Percentiles rank a stretch among this genome's conserved stretches.
These are phyloP conservation scores for Tulasnella sp. DNA, from an alignment of 768 basidiomycete species.

Conservation along the genomic window DNA sequence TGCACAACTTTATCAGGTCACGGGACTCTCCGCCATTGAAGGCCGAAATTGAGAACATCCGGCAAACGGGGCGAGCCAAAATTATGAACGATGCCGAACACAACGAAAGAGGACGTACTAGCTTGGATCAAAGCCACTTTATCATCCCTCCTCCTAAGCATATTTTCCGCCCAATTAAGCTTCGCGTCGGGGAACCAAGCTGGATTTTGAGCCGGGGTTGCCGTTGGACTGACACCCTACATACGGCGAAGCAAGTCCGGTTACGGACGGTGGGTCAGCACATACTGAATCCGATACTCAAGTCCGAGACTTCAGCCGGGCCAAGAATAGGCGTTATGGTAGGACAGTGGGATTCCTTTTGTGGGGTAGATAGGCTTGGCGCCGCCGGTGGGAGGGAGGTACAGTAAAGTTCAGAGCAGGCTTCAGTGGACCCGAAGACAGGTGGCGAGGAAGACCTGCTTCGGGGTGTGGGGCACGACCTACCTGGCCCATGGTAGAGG, in stretches of 20 bases:
- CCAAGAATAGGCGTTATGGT: neutral
- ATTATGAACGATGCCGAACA: neutral
- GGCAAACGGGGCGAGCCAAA: too few species aligned
- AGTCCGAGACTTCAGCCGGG: neutral
- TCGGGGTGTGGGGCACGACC: neutral
- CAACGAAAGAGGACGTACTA: constrained; percentile 47
- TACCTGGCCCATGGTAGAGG: neutral
- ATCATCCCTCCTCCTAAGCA: constrained; percentile 60
- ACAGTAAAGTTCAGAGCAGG: neutral
- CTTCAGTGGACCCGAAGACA: neutral
- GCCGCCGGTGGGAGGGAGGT: neutral
- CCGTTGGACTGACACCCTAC: constrained; percentile 55
- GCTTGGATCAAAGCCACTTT: constrained; percentile 71
- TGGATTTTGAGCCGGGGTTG: constrained; percentile 64
- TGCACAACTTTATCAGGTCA: neutral
- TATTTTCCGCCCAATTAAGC: constrained; percentile 83
- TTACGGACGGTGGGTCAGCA: neutral
- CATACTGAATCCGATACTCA: neutral
- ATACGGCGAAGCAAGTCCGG: neutral
- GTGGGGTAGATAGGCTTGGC: neutral
- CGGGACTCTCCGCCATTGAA: neutral
- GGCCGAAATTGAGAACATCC: neutral
- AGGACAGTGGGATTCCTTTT: neutral
- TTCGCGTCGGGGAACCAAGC: constrained; percentile 69
- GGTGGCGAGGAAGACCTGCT: constrained; percentile 1